These are phyloP conservation scores for Cordyceps pruinosa DNA, from an alignment of 2,329 filamentous ascomycete genomes.

Conservation along the genomic window DNA sequence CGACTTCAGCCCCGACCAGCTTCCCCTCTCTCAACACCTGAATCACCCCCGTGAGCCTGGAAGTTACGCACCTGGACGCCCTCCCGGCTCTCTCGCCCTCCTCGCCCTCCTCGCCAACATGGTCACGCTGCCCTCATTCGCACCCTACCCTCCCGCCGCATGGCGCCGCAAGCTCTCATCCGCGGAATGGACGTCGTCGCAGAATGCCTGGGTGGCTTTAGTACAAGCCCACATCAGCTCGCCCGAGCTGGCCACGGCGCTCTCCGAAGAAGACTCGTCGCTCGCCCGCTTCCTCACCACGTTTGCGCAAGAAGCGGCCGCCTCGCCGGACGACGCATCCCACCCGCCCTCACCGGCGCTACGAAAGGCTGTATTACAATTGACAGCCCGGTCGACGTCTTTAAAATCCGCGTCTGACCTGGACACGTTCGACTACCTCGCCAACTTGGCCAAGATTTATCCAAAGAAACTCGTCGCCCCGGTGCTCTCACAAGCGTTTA, in stretches of 20 bases:
- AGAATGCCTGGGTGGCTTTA: slow-evolving; percentile 70
- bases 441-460: slow-evolving; percentile 61
- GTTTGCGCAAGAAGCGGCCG: slow-evolving; percentile 56
- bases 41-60: too few species aligned
- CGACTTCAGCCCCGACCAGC: slow-evolving; percentile 2
- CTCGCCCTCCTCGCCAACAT: slow-evolving; percentile 21
- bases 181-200: slow-evolving; percentile 69
- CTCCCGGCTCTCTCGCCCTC: not conserved
- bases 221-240: slow-evolving; percentile 58
- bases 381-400: slow-evolving; percentile 52
- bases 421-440: slow-evolving; percentile 59
- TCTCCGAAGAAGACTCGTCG: slow-evolving; percentile 48
- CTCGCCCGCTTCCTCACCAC: slow-evolving; percentile 58
- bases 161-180: slow-evolving; percentile 60
- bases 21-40: not conserved
- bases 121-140: slow-evolving; percentile 60
- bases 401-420: slow-evolving; percentile 37
- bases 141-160: slow-evolving; percentile 63
- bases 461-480: slow-evolving; percentile 53
- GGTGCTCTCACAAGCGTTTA: slow-evolving; percentile 44
- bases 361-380: slow-evolving; percentile 56
- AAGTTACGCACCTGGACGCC: not conserved
- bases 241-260: slow-evolving; percentile 45
- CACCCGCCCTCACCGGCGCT: slow-evolving; percentile 37
- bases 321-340: slow-evolving; percentile 25